Base-by-base conservation (phyloP, 371 early-diverging fungal species). In the Phascolomyces articulosus region DNA sequence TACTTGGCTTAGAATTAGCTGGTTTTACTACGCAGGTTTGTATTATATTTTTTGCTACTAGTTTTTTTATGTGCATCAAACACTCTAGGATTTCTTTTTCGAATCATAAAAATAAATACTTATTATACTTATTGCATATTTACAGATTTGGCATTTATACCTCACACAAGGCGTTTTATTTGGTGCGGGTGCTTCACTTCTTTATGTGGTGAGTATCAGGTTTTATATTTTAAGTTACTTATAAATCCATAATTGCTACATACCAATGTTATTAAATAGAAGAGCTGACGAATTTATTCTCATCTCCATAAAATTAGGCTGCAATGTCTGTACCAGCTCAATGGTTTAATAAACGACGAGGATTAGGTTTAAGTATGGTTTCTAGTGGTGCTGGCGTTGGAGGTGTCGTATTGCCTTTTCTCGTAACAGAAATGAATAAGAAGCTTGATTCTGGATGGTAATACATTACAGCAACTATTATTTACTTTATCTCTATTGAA, bases 301-400 rank as follows among this genome's bases (percentile, higher is more conserved):
- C 21, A 8, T 1, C 24, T 57, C 13, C n/a, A n/a, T n/a, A n/a
- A n/a, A n/a, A 47, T 47, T 54, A 72, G 72, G 65, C 62, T 15
- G 67, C 63, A 20, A 73, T 85, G 60, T 53, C 77, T 13, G 69
- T 88, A 4, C 84, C 88, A 2, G 64, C 89, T 0, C 91, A 91
- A 64, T 93, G 90, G 91, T 95, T 94, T 70, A 64, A 63, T 21
- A 79, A 79, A 26, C 65, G 77, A 38, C 84, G 93, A 18, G 90
- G 90, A 0, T 65, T 95, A 56, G 93, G 91, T 13, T 80, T 89
- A 10, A 95, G 94, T 18, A 73, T 95, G 2, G 86, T 91, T 34
- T 85, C 88, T 20, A 80, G 91, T 61, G 95, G 95, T 4, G 82
- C 87, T 16, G 95, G 95, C 4, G 68, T 92, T 27, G 95, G 93